A percentile compares a stretch with the other conserved stretches of the same genome.
phyloP scores from a whole-genome alignment of 2,329 filamentous ascomycete species.

The Sporothrix protearum region DNA sequence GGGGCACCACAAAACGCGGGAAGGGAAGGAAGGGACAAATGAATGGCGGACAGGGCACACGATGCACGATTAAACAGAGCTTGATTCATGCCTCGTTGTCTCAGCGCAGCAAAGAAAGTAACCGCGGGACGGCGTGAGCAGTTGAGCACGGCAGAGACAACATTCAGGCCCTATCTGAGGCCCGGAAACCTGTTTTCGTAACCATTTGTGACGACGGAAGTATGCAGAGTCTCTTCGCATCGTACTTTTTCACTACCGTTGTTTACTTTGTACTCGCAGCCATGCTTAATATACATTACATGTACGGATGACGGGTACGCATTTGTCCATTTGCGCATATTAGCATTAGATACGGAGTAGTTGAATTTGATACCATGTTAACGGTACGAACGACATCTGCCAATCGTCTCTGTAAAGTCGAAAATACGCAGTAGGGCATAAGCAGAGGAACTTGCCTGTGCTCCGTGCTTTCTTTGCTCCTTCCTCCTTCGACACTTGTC shows the following conservation, averaged over 20 bases:
- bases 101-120: not conserved
- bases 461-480: not conserved
- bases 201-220: not conserved
- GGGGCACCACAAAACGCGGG: not conserved
- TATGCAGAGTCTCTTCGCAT: not conserved
- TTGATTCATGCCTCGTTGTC: not conserved
- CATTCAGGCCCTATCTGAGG: not conserved
- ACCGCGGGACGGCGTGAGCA: not conserved
- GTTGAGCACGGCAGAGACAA: not conserved
- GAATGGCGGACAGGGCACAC: not conserved
- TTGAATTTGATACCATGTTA: not conserved
- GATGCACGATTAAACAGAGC: not conserved
- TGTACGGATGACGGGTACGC: not conserved
- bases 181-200: not conserved
- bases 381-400: not conserved
- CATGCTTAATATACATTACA: not conserved
- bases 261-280: slow-evolving; percentile 3
- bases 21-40: not conserved
- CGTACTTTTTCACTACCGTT: not conserved
- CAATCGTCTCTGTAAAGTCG: not conserved
- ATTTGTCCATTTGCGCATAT: slow-evolving; percentile 8
- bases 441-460: not conserved
- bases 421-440: not conserved
- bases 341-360: not conserved
- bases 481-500: not conserved